Evolutionary conservation across 768 basidiomycete species (phyloP).

Genomic region (Artomyces pyxidatus): DNA sequence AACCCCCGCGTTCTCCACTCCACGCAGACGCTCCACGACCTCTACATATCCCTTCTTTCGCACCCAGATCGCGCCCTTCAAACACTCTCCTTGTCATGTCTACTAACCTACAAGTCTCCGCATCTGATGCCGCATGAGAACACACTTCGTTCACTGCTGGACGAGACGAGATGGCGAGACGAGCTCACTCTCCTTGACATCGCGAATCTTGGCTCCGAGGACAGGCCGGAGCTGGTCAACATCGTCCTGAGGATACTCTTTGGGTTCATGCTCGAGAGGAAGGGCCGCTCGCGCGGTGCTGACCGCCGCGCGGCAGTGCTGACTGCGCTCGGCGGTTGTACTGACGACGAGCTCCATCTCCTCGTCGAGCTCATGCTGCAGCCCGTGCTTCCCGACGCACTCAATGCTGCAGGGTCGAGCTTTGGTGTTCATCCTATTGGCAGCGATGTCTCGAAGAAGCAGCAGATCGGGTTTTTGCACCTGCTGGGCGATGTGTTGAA

Average conservation of each 20-base stretch:
- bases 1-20: conserved; percentile 88
- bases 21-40: conserved; percentile 49
- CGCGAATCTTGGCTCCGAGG: conserved; percentile 40
- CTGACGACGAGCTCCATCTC: conserved; percentile 62
- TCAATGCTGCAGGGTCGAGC: conserved; percentile 14
- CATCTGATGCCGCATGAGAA: conserved; percentile 48
- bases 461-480: conserved; percentile 78
- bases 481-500: conserved; percentile 80
- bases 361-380: conserved; percentile 85
- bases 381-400: conserved; percentile 38
- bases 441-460: conserved; percentile 40
- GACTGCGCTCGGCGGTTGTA: conserved; percentile 58
- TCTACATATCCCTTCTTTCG: conserved; percentile 73
- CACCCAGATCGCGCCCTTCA: conserved; percentile 81
- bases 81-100: conserved; percentile 62
- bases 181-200: conserved; percentile 69
- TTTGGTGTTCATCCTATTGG: conserved; percentile 27
- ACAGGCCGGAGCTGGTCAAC: conserved; percentile 61
- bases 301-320: conserved; percentile 72
- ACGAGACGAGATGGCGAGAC: conserved; percentile 87
- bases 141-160: conserved; percentile 62
- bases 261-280: conserved; percentile 79
- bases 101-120: conserved; percentile 75
- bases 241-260: conserved; percentile 72
- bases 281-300: conserved; percentile 57